Evolutionary conservation across 2,329 filamentous ascomycete genomes (phyloP), one percentile per base, ranked within the genome.

Genomic region (Pseudonectria foliicola): DNA sequence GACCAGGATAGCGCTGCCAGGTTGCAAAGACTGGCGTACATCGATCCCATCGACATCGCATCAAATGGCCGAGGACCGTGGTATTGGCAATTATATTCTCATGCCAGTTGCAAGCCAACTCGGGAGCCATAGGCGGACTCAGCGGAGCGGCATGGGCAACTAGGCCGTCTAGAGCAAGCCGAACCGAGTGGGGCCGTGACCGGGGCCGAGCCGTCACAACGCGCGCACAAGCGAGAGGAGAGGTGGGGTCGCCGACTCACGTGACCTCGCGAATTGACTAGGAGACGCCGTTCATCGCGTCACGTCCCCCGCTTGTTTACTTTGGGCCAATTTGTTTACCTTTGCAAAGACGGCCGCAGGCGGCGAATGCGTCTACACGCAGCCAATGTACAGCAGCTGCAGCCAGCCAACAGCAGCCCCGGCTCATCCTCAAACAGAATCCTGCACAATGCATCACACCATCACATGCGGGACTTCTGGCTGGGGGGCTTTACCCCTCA

Each of bases 371-470:
- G 34, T 40, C 23, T 25, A 39, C 46, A 40, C 29, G 31, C 37
- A 29, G 28, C n/a, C 31, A 25, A 37, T 33, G 32, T 38, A 13
- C 27, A 36, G 27, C 35, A 30, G 18, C 18, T 21, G 18, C 18
- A 21, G 13, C 21, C 24, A 12, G 31, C 27, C 28, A 36, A 27
- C 13, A 27, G 29, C 24, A 34, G 26, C 41, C 50, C 48, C 40
- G 41, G 46, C 35, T 27, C 27, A 31, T 38, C 49, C 43, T 53
- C 48, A 54, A 49, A 56, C 52, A 34, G 39, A 34, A 38, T 44
- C 34, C 48, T 52, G 52, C 43, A 46, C 40, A 39, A 49, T 39
- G 42, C 43, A 53, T 49, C 46, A 51, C 45, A 46, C 43, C 39
- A 45, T 45, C 38, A 43, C 38, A n/a, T n/a, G n/a, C n/a, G n/a